These are phyloP conservation scores for Jamesozyma rosinii DNA, from an alignment of 805 yeast genomes.

Conservation along the genomic window DNA sequence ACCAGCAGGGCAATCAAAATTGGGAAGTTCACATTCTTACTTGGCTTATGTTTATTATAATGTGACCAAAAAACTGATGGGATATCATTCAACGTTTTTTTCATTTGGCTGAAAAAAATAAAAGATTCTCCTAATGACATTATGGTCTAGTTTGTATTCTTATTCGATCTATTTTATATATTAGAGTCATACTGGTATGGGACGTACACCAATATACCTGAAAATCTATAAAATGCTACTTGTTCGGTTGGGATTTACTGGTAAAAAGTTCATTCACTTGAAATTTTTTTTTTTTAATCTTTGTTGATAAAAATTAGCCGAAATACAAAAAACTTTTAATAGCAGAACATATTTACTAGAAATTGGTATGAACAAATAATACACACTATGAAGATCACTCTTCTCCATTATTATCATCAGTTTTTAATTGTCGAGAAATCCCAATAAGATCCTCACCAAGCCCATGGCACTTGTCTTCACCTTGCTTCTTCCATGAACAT, in stretches of 20 bases:
- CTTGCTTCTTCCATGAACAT: slow-evolving; percentile 35
- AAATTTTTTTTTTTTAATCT: too few relatives aligned
- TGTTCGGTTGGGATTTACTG: too few relatives aligned
- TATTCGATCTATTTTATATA: not conserved
- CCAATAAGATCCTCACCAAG: slow-evolving; percentile 8
- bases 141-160: not conserved
- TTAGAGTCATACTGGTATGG: not conserved
- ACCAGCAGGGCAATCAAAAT: too few relatives aligned
- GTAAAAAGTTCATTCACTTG: too few relatives aligned
- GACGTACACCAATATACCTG: not conserved
- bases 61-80: slow-evolving; percentile 1
- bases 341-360: too few relatives aligned
- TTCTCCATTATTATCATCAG: not conserved
- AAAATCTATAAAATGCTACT: too few relatives aligned
- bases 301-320: too few relatives aligned
- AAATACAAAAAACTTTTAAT: too few relatives aligned
- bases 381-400: too few relatives aligned
- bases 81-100: not conserved
- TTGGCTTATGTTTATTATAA: too few relatives aligned
- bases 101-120: not conserved
- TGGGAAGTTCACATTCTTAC: too few relatives aligned
- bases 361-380: too few relatives aligned
- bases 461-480: slow-evolving; percentile 12
- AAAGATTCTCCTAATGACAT: not conserved
- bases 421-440: not conserved